A percentile compares a stretch with the other conserved stretches of the same genome.
Evolutionary conservation across 768 basidiomycete species (phyloP).

Genomic region (Hydnum rufescens): DNA sequence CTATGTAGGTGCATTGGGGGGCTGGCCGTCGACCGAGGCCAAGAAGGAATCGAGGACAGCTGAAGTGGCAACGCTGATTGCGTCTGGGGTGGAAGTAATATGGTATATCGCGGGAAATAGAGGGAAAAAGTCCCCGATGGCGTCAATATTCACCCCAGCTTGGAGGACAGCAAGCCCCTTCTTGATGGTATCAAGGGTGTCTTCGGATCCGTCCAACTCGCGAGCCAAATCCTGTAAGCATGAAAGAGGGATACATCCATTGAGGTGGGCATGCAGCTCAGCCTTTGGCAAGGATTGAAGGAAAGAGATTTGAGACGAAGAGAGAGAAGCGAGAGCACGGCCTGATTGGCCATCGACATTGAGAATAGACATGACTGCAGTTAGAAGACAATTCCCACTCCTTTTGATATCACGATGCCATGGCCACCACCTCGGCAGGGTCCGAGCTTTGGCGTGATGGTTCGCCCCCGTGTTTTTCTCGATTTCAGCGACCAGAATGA

Average conservation of each 20-base stretch:
- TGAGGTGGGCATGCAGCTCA: constrained; percentile 72
- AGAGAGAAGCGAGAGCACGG: constrained; percentile 34
- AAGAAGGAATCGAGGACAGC: constrained; percentile 53
- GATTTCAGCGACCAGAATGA: constrained; percentile 36
- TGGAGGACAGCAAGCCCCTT: constrained; percentile 25
- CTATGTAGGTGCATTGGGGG: constrained; percentile 51
- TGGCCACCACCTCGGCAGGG: too few relatives aligned
- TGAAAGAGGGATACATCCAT: constrained; percentile 58
- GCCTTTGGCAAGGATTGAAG: constrained; percentile 52
- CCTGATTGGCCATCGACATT: too few relatives aligned
- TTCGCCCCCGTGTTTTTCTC: constrained; percentile 41
- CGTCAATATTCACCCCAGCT: constrained; percentile 25
- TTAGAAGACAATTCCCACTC: too few relatives aligned
- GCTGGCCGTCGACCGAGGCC: constrained; percentile 10
- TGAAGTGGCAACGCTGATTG: constrained; percentile 34
- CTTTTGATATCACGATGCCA: too few relatives aligned
- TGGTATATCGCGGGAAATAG: constrained; percentile 68
- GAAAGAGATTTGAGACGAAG: constrained; percentile 32
- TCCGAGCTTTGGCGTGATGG: too few relatives aligned
- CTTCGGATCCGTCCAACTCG: constrained; percentile 14
- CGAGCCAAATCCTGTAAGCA: constrained; percentile 42
- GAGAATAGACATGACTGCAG: too few relatives aligned
- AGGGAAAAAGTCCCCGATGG: constrained; percentile 49
- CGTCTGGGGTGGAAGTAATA: constrained; percentile 38
- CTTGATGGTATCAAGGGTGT: constrained; percentile 17